phyloP scores from a whole-genome alignment of 768 basidiomycete species.

The Inosperma sp. region DNA sequence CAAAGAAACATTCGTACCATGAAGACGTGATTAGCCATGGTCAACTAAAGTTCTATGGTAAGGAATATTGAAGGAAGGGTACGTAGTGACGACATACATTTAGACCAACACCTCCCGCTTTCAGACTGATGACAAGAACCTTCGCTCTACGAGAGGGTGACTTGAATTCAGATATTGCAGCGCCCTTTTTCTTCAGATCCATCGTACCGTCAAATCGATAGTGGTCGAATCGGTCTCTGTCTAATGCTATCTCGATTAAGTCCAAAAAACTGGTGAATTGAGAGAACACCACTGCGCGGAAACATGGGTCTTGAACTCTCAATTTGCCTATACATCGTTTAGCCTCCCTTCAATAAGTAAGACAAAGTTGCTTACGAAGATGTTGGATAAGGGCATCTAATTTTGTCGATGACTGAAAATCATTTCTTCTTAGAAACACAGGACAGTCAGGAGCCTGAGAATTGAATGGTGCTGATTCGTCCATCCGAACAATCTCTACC shows the following conservation, averaged over 20 bases:
- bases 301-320: constrained; percentile 66
- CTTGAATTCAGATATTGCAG: constrained; percentile 76
- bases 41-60: constrained; percentile 42
- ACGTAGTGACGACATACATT: constrained; percentile 48
- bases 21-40: constrained; percentile 79
- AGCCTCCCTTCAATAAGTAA: neutral
- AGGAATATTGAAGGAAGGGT: neutral
- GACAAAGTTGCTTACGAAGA: constrained; percentile 48
- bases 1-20: constrained; percentile 48
- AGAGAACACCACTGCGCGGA: constrained; percentile 84
- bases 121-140: constrained; percentile 72
- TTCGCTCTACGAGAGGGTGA: constrained; percentile 64
- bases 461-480: constrained; percentile 19
- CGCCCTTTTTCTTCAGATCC: constrained; percentile 76
- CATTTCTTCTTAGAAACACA: constrained; percentile 66
- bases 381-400: constrained; percentile 75
- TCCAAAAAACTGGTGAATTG: constrained; percentile 89
- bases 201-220: constrained; percentile 91
- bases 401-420: constrained; percentile 90
- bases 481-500: constrained; percentile 54
- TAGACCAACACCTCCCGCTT: constrained; percentile 89
- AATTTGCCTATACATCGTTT: constrained; percentile 43
- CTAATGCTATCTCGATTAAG: constrained; percentile 65
- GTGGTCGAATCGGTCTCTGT: constrained; percentile 63
- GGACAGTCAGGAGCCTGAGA: constrained; percentile 38